Conservation (phyloP, 768 basidiomycete genomes). For the Neoboletus subvelutipes region DNA sequence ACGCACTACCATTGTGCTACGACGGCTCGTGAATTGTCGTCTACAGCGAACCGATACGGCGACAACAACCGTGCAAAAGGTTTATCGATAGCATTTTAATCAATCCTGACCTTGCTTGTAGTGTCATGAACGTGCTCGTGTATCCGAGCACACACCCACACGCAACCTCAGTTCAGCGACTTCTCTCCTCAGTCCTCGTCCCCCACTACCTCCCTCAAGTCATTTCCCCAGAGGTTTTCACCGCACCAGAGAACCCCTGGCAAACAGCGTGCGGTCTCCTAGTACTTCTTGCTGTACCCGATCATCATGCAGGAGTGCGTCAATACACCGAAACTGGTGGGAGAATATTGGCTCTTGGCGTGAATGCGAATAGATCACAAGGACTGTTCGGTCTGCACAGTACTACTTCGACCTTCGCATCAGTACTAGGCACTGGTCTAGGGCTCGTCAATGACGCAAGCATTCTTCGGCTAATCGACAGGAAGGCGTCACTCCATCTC, state of each 20-base stretch:
- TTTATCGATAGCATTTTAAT: neutral
- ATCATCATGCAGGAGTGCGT: conserved; percentile 45
- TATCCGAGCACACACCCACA: conserved; percentile 64
- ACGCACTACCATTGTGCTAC: conserved; percentile 41
- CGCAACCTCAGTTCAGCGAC: conserved; percentile 44
- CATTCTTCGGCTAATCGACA: conserved; percentile 27
- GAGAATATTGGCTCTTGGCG: conserved; percentile 64
- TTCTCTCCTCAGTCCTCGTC: conserved; percentile 55
- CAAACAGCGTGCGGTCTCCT: conserved; percentile 69
- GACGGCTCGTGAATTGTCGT: conserved; percentile 24
- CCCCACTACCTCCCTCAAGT: conserved; percentile 80
- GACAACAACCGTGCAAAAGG: neutral
- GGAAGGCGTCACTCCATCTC: conserved; percentile 23
- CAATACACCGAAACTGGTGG: conserved; percentile 70
- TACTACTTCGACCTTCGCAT: conserved; percentile 42
- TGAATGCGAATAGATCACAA: conserved; percentile 54
- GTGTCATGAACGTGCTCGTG: conserved; percentile 70
- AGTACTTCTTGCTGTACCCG: conserved; percentile 65
- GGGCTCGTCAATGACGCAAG: conserved; percentile 31
- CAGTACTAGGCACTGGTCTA: conserved; percentile 30
- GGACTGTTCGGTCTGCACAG: conserved; percentile 33
- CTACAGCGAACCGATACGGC: neutral
- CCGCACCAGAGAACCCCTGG: conserved; percentile 74
- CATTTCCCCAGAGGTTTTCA: conserved; percentile 55
- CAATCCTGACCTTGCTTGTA: neutral